A percentile compares a stretch with the other conserved stretches of the same genome.
Conservation (phyloP, 306 rosid species). For the Abrus precatorius region DNA sequence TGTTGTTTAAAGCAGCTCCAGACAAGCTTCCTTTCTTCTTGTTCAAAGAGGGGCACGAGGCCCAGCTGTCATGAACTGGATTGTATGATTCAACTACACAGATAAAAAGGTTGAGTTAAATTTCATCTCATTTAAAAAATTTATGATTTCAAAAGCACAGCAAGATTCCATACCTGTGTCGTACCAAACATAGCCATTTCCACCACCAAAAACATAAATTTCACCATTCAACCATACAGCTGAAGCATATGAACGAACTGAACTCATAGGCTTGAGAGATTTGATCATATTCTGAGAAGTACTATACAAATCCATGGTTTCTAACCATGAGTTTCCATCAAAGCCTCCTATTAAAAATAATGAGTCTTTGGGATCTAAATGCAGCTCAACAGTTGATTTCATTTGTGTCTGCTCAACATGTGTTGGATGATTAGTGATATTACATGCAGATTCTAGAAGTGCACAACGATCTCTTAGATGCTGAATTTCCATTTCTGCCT, state of each 20-base stretch:
- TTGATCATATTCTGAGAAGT: slow-evolving; percentile 65
- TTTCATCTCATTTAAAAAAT: neutral
- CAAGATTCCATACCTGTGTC: slow-evolving; percentile 70
- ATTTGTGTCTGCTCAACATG: slow-evolving; percentile 50
- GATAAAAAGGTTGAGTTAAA: slow-evolving; percentile 36
- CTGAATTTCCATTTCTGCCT: slow-evolving; percentile 72
- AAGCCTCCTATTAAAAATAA: slow-evolving; percentile 79
- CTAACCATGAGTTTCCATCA: slow-evolving; percentile 67
- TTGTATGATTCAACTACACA: slow-evolving; percentile 79
- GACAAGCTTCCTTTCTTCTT: slow-evolving; percentile 82
- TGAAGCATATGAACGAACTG: slow-evolving; percentile 72
- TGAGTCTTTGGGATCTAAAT: slow-evolving; percentile 67
- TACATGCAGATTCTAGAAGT: slow-evolving; percentile 54
- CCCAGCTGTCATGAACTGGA: slow-evolving; percentile 67
- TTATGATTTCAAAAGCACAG: slow-evolving; percentile 30
- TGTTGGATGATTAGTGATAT: slow-evolving; percentile 45
- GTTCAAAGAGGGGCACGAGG: slow-evolving; percentile 69
- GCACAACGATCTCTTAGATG: slow-evolving; percentile 56
- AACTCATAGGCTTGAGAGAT: slow-evolving; percentile 72
- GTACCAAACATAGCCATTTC: slow-evolving; percentile 72
- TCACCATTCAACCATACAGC: slow-evolving; percentile 66
- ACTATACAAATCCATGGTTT: slow-evolving; percentile 65
- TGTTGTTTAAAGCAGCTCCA: slow-evolving; percentile 67
- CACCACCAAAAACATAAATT: slow-evolving; percentile 82
- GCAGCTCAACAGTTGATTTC: slow-evolving; percentile 49